Percentiles rank a stretch among this genome's conserved stretches.
Evolutionary conservation across 1,139 yeast species (phyloP).

Genomic region (Saccharomyces hybrid): DNA sequence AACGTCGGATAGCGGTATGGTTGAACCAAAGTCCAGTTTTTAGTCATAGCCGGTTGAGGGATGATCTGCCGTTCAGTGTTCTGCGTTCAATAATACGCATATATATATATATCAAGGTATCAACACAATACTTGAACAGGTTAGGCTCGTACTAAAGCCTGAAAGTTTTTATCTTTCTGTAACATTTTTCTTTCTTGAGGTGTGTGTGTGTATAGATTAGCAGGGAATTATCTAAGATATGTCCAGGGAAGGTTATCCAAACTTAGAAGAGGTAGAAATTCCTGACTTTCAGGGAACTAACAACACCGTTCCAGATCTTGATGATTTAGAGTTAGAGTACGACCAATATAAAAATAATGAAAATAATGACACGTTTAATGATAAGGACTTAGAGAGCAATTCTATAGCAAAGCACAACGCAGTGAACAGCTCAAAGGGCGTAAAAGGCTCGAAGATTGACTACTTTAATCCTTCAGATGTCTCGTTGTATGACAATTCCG

Average conservation of each 20-base stretch:
- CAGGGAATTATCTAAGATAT: background rate
- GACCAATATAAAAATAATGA: conserved; percentile 23
- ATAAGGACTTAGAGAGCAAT: background rate
- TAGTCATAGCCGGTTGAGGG: background rate
- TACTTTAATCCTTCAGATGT: background rate
- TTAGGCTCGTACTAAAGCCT: background rate
- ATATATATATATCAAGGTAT: background rate
- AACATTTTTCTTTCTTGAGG: background rate
- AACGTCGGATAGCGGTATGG: background rate
- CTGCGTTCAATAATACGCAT: background rate
- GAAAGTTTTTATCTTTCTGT: background rate
- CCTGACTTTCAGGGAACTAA: background rate
- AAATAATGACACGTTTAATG: background rate
- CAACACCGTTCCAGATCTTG: conserved; percentile 11
- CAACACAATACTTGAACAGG: background rate
- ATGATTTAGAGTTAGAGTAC: conserved; percentile 26
- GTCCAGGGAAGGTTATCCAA: background rate
- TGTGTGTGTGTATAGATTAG: background rate
- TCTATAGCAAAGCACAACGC: background rate
- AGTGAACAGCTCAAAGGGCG: background rate
- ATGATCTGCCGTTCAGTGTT: background rate
- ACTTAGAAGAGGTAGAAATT: conserved; percentile 1
- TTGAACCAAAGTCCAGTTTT: background rate
- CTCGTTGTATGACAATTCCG: conserved; percentile 1
- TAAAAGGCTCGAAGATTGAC: conserved; percentile 6